Conservation (phyloP, 495 filamentous ascomycete species). For the Hypoxylon cercidicola region DNA sequence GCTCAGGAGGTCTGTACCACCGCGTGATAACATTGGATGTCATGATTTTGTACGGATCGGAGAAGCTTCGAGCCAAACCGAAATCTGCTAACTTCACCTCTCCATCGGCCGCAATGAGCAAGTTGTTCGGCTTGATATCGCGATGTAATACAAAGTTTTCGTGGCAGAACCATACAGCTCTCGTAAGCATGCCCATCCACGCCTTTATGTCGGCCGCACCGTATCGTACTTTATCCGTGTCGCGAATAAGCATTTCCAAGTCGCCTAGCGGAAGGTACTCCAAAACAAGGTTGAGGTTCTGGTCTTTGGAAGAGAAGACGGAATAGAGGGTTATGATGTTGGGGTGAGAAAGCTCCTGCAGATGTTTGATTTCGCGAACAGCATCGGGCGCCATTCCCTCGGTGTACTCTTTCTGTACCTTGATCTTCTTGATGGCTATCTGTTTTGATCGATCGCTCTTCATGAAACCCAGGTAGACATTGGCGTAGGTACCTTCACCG, state of each 20-base stretch:
- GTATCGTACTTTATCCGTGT: constrained; percentile 73
- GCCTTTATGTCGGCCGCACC: constrained; percentile 88
- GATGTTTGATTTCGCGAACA: constrained; percentile 91
- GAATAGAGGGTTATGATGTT: constrained; percentile 93
- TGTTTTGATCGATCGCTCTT: constrained; percentile 70
- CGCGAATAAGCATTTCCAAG: constrained; percentile 91
- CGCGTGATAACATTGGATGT: constrained; percentile 94
- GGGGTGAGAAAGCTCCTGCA: constrained; percentile 94
- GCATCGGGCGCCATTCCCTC: constrained; percentile 94
- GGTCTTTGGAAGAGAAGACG: constrained; percentile 91
- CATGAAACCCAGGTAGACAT: constrained; percentile 88
- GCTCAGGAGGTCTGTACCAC: constrained; percentile 95
- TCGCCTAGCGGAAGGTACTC: constrained; percentile 93
- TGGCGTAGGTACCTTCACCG: constrained; percentile 96
- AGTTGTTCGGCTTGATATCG: constrained; percentile 99
- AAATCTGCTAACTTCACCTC: constrained; percentile 98
- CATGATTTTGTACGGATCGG: constrained; percentile 89
- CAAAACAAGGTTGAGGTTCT: constrained; percentile 91
- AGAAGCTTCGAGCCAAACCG: constrained; percentile 87
- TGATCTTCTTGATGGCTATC: constrained; percentile 99
- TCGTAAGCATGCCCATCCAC: constrained; percentile 97
- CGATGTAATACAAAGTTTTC: constrained; percentile 93
- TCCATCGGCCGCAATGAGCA: constrained; percentile 91
- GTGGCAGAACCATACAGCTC: constrained; percentile 97
- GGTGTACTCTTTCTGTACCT: constrained; percentile 80